Base-by-base conservation (phyloP, 345 rosid species). In the Rhizophora mangle region DNA sequence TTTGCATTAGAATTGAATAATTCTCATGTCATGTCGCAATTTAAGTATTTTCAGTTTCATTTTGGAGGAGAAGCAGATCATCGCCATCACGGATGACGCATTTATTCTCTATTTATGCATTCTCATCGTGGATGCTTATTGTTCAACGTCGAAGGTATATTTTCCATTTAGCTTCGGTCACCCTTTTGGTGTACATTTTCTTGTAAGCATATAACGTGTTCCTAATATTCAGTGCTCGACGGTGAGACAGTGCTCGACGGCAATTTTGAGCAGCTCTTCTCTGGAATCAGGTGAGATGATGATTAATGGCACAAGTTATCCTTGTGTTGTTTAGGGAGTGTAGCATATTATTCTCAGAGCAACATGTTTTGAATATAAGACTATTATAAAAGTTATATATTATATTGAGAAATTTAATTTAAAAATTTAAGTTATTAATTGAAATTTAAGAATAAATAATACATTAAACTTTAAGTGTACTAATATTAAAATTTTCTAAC, bases 21-120 rank as follows among this genome's bases (percentile, higher is more conserved):
- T 57, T 68, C 55, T 73, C 65, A 68, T 49, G 72, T 72, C 67
- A 59, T 72, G 67, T 69, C 56, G 65, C 60, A 57, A 22, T 60
- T 56, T 54, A 72, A 53, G 61, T 11, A 3, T 60, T 73, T 74
- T 82, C 81, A 58, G 51, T 62, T 63, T 82, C 77, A 68, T 71
- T 74, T 60, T 81, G 77, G 73, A 80, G 88, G 72, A 90, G 86
- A 82, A 82, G 88, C 83, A 91, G 87, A 78, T 89, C 87, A 82
- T 95, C 97, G 70, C 95, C 96, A 68, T 89, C 99, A 69, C 96
- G 84, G 81, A 91, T 82, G 71, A 91, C 95, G 73, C 70, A 19
- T 74, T 83, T 73, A 76, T 88, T 93, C 73, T 89, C 92, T 74
- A 95, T 86, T 78, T 87, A 93, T 64, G 96, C 89, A 24, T 85